Conservation (phyloP, 768 basidiomycete species). For the Tricholoma furcatifolium region DNA sequence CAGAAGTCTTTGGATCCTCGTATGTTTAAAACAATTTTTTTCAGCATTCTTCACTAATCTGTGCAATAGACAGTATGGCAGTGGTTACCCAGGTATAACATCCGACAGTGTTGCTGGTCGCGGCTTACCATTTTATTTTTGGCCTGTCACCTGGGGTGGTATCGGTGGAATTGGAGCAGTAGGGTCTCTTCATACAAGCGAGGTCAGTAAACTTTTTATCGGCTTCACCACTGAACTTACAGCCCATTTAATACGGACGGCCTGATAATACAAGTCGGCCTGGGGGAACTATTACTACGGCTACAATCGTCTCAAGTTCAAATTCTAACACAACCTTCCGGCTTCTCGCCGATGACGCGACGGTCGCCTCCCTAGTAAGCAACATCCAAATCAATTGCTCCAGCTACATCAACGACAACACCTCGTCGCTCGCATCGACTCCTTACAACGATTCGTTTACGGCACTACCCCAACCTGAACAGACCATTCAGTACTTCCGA, state of each 20-base stretch:
- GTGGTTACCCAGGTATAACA: conserved; percentile 48
- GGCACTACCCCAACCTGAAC: conserved; percentile 43
- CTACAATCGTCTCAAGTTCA: conserved; percentile 38
- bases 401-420: conserved; percentile 21
- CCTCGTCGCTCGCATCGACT: conserved; percentile 20
- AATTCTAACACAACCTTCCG: conserved; percentile 35
- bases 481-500: conserved; percentile 68
- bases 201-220: conserved; percentile 30
- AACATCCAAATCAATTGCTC: conserved; percentile 38
- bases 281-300: conserved; percentile 40
- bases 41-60: not conserved
- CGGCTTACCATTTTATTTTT: conserved; percentile 56
- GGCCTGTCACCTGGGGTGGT: conserved; percentile 52
- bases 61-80: conserved; percentile 45
- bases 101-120: conserved; percentile 39
- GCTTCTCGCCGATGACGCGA: conserved; percentile 45
- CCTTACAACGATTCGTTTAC: conserved; percentile 30
- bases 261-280: conserved; percentile 43
- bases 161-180: conserved; percentile 19
- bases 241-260: conserved; percentile 41
- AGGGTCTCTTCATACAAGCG: conserved; percentile 27
- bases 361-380: conserved; percentile 37
- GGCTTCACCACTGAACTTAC: not conserved
- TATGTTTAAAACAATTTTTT: conserved; percentile 18
- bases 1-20: conserved; percentile 38